Base-by-base conservation (phyloP, 306 rosid genomes). In the Corylus americana region DNA sequence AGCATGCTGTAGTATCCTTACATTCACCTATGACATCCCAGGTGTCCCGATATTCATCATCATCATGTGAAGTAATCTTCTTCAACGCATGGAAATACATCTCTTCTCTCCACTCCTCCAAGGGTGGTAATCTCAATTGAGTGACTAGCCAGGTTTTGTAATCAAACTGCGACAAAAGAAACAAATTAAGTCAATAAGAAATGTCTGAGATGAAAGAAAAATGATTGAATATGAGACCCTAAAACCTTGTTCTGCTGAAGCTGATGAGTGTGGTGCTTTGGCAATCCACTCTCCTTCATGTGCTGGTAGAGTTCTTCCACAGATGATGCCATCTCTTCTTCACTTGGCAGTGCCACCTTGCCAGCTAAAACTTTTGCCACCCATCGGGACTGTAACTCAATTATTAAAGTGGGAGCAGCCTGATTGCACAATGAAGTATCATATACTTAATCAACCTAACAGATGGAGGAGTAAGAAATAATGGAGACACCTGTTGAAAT, bases 181-280 rank as follows among this genome's bases (percentile, higher is more conserved):
- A 39, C 5, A 35, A 22, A 22, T 22, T 22, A 13, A 35, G 71
- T 66, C 48, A 66, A 17, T 17, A 63, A 22, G 31, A 35, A 10
- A 20, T 3, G 27, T 58, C 12, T 48, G 35, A 58, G 35, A 25
- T 9, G 31, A 25, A 25, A 25, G 13, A 11, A 58, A 66, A 8
- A 4, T 66, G 4, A 37, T 29, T 7, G 11, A 37, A 37, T 66
- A 17, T 35, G 10, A 11, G 1, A 37, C 10, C 6, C 8, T 9
- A 8, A 66, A 39, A 66, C 71, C 71, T 37, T 37, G 49, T 64
- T 31, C 47, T 63, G 49, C 71, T 17, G 49, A 66, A 66, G 48
- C 71, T 66, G 6, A 37, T 66, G 71, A 17, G 71, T 66, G 49
- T 66, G 71, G 22, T 22, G 25, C 25, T 22, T 22, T 22, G 25